A percentile compares a stretch with the other conserved stretches of the same genome.
Conservation (phyloP, 192 early-diverging fungal genomes). For the Oehlia diaphana region DNA sequence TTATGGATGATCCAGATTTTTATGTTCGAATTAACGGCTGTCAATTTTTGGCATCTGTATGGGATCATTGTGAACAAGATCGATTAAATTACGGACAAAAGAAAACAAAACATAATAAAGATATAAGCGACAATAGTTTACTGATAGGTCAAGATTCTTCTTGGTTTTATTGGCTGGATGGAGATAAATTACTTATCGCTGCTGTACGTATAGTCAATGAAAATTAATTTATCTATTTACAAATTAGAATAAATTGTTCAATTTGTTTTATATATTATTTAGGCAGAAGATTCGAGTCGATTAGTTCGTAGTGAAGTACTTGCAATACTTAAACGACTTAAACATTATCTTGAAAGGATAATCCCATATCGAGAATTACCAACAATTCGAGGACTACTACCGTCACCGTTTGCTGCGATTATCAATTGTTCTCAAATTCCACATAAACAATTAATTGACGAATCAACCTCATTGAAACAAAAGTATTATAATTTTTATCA, state of each 20-base stretch:
- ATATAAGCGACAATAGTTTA: not conserved
- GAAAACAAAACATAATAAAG: conserved; percentile 25
- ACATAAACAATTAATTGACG: not conserved
- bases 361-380: not conserved
- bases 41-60: conserved; percentile 48
- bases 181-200: conserved; percentile 42
- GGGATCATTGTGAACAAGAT: conserved; percentile 42
- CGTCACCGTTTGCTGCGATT: not conserved
- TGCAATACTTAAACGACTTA: conserved; percentile 27
- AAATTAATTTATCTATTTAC: not conserved
- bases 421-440: not conserved
- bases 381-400: not conserved
- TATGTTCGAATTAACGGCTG: conserved; percentile 52
- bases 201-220: conserved; percentile 39
- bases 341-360: conserved; percentile 13
- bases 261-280: not conserved
- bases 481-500: conserved; percentile 37
- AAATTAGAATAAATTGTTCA: not conserved
- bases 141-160: conserved; percentile 28
- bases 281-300: conserved; percentile 27
- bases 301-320: conserved; percentile 30
- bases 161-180: conserved; percentile 49
- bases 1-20: conserved; percentile 52
- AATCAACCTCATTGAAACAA: conserved; percentile 17
- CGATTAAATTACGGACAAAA: conserved; percentile 34